A percentile compares a stretch with the other conserved stretches of the same genome.
These are phyloP conservation scores for Lathyrus aphaca DNA, from an alignment of 306 rosid species.

Conservation along the genomic window DNA sequence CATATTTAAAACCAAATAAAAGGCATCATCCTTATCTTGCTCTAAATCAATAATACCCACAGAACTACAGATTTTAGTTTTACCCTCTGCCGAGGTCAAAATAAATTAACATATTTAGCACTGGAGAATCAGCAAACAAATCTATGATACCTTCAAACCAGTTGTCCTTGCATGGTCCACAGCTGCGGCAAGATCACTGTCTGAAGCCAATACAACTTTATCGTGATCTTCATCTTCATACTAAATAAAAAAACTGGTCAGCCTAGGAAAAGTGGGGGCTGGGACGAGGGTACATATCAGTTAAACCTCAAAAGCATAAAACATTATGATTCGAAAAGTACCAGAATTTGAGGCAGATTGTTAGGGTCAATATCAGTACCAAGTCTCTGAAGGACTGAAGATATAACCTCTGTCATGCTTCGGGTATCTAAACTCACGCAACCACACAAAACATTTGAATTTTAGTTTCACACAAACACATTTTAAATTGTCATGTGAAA, in stretches of 20 bases:
- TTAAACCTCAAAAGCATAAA: conserved; percentile 21
- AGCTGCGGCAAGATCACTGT: conserved; percentile 86
- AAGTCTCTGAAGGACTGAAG: conserved; percentile 87
- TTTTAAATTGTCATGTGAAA: background rate
- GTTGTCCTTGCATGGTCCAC: conserved; percentile 89
- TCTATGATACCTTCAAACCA: conserved; percentile 83
- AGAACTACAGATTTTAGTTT: conserved; percentile 31
- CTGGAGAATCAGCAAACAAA: conserved; percentile 8
- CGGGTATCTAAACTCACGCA: conserved; percentile 72
- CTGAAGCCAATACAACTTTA: conserved; percentile 89
- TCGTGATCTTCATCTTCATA: conserved; percentile 98
- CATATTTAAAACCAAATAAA: background rate
- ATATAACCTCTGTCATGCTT: conserved; percentile 80
- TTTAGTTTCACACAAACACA: conserved; percentile 19
- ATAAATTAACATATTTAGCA: background rate
- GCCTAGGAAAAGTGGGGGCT: conserved; percentile 28
- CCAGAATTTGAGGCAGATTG: conserved; percentile 94
- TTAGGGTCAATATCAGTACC: conserved; percentile 88
- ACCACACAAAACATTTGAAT: conserved; percentile 42
- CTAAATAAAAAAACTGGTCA: conserved; percentile 46
- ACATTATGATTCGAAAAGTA: conserved; percentile 40
- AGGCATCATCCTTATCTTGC: background rate
- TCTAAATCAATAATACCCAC: conserved; percentile 21
- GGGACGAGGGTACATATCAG: conserved; percentile 12
- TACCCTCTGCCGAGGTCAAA: background rate